Base-by-base conservation (phyloP, 805 yeast species). In the Blastobotrys attinorum region DNA sequence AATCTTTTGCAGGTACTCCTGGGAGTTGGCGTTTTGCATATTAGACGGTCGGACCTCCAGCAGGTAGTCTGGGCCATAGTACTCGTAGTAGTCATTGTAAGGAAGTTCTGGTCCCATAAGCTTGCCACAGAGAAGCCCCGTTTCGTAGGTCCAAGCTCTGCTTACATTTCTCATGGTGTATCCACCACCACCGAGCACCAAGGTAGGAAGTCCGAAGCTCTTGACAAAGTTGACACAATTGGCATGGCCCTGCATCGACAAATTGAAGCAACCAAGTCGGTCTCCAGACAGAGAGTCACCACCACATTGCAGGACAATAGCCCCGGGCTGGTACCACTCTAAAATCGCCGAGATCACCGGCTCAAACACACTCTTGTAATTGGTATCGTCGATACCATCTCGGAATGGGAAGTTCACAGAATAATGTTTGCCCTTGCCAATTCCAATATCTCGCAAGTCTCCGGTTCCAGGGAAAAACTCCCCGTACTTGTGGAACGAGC, bases 381-480 rank as follows among this genome's bases (percentile, higher is more conserved):
- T 78, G 40, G 82, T 92, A 67, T 90, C 97, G 63, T 90, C 96
- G 47, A 90, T 88, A 37, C 98, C 98, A 64, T 90, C 97, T 47
- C 92, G 76, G 47, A 90, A 67, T 2, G 98, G 98, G 42, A 90
- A 92, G 62, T 90, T 90, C 27, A 90, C 76, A 0, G 96, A 79
- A 60, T 82, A 87, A 63, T 90, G 75, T 51, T 83, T 83, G 23
- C 98, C 98, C 55, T 77, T 79, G 7, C 94, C 95, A 15, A 89
- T 72, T 31, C 98, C 98, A 18, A 70, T 72, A 58, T 90, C 98
- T 55, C 89, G 85, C 40, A 88, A 74, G 53, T 85, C 84, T 21
- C 98, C 98, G 0, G 98, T 90, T 11, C 96, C 97, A 2, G 98
- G 98, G 73, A 90, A 90, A 60, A 87, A 90, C 62, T 87, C 92